Percentiles rank a stretch among this genome's conserved stretches.
These are phyloP conservation scores for Sungouiozyma intestinalis DNA, from an alignment of 805 yeast species.

Conservation along the genomic window DNA sequence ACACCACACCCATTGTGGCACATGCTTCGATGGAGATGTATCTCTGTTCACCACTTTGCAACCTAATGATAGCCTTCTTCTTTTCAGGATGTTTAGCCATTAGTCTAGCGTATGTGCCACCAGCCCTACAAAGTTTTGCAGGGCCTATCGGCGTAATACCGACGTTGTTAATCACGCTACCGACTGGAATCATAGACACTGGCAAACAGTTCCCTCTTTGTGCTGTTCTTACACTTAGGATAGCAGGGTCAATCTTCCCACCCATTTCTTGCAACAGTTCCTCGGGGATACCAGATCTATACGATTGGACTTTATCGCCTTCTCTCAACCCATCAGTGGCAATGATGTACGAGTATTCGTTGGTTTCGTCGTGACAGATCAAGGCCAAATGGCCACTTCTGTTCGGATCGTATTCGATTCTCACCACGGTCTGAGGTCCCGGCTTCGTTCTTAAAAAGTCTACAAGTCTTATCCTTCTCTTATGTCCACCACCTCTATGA, in stretches of 20 bases:
- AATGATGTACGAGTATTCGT: constrained; percentile 62
- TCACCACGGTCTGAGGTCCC: constrained; percentile 69
- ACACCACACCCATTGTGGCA: constrained; percentile 89
- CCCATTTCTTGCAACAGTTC: constrained; percentile 66
- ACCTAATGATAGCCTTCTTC: constrained; percentile 63
- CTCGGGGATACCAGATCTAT: constrained; percentile 77
- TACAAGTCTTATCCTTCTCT: constrained; percentile 72
- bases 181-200: constrained; percentile 85
- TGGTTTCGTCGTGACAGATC: constrained; percentile 51
- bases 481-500: constrained; percentile 96
- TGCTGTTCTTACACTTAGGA: constrained; percentile 74
- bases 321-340: constrained; percentile 90
- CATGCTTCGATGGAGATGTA: constrained; percentile 76
- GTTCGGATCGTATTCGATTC: constrained; percentile 94
- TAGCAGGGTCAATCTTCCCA: constrained; percentile 85
- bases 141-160: constrained; percentile 69
- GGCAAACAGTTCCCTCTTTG: constrained; percentile 95
- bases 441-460: constrained; percentile 59
- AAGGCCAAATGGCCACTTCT: constrained; percentile 91
- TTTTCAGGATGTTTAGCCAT: constrained; percentile 66
- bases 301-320: constrained; percentile 85
- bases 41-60: constrained; percentile 90
- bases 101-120: constrained; percentile 88
- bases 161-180: constrained; percentile 79
- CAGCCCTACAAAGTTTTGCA: constrained; percentile 85